Conservation (phyloP, 306 rosid genomes). For the Medicago arabica region DNA sequence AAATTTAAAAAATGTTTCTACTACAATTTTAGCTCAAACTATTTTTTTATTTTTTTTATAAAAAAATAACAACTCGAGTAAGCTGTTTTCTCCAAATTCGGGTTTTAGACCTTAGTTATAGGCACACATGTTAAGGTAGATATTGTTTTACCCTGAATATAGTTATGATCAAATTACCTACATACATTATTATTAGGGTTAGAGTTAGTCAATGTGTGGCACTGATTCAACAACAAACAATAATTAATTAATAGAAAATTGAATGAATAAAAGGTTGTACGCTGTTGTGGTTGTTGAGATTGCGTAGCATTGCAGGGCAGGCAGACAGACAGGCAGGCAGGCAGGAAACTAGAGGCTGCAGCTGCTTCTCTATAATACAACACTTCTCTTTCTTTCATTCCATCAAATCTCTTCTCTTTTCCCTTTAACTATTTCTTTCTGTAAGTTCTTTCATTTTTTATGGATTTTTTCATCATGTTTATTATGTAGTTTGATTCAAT, state of each 20-base stretch:
- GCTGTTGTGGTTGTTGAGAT: constrained; percentile 11
- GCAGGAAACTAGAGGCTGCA: constrained; percentile 4
- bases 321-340: background rate
- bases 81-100: too few species aligned
- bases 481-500: constrained; percentile 28
- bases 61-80: too few species aligned
- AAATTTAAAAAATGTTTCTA: too few species aligned
- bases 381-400: constrained; percentile 32
- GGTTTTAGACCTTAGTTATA: too few species aligned
- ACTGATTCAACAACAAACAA: background rate
- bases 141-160: too few species aligned
- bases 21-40: too few species aligned
- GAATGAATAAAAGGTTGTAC: background rate
- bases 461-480: background rate
- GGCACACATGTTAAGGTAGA: too few species aligned
- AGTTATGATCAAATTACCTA: too few species aligned
- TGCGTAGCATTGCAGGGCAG: constrained; percentile 40
- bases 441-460: background rate
- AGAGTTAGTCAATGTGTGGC: background rate
- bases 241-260: background rate
- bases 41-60: too few species aligned
- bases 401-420: constrained; percentile 1
- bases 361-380: constrained; percentile 37
- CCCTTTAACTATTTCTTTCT: background rate
- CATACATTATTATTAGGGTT: background rate